Evolutionary conservation across 2,329 filamentous ascomycete genomes (phyloP).

Genomic region (Dactylellina sp.): DNA sequence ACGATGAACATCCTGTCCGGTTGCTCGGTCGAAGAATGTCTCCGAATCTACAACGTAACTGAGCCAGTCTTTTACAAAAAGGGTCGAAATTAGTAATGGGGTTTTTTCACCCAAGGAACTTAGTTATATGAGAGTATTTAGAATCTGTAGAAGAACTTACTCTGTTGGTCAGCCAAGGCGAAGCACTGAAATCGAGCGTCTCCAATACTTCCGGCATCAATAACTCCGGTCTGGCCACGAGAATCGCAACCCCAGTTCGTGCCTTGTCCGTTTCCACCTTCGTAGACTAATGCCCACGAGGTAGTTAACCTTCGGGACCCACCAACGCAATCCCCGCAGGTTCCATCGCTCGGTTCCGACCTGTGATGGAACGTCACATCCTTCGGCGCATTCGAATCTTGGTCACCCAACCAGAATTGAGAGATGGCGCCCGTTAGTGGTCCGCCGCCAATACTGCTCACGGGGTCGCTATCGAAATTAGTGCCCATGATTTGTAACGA

Average conservation of each 20-base stretch:
- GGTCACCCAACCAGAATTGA: neutral
- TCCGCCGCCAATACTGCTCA: neutral
- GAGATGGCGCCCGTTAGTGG: neutral
- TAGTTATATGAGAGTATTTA: neutral
- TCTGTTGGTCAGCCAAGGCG: neutral
- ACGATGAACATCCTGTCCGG: neutral
- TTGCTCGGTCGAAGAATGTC: slow-evolving; percentile 13
- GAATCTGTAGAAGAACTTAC: slow-evolving; percentile 4
- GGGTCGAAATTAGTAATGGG: neutral
- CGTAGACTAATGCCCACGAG: neutral
- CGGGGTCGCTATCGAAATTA: slow-evolving; percentile 23
- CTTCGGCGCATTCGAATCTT: slow-evolving; percentile 4
- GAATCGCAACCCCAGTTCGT: slow-evolving; percentile 5
- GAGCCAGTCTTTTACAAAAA: slow-evolving; percentile 7
- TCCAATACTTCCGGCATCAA: slow-evolving; percentile 2
- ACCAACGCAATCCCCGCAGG: neutral
- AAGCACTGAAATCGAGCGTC: neutral
- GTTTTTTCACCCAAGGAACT: too few relatives aligned
- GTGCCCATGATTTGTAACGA: slow-evolving; percentile 8
- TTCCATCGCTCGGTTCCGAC: slow-evolving; percentile 6
- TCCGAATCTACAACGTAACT: slow-evolving; percentile 1
- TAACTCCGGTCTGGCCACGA: neutral
- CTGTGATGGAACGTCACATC: slow-evolving; percentile 17
- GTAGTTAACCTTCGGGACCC: slow-evolving; percentile 7
- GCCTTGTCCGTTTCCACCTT: neutral